Evolutionary conservation across 164 flowering plant genomes (phyloP), one percentile per base, ranked within the genome.

Genomic region (Akebia trifoliata): DNA sequence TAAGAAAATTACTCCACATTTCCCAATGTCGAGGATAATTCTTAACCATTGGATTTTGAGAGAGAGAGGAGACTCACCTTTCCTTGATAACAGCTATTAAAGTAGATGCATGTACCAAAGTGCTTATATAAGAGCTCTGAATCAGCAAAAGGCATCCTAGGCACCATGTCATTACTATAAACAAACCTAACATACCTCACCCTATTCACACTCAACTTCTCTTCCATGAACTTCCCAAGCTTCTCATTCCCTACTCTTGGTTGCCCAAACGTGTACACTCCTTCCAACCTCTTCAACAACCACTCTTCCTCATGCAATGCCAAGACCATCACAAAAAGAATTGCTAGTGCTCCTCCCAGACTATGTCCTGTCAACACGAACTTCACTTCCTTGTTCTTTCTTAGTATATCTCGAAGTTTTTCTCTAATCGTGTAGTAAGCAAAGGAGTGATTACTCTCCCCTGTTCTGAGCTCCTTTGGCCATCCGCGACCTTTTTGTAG

Each of bases 211-310:
- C 36, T 55, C 42, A 86, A 4, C 25, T 60, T 66, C 51, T 69
- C 62, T 64, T 76, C 61, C 88, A 91, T 80, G 60, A 36, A 84
- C 53, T 70, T 67, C 15, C 85, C 92, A 57, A 86, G 74, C 39
- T 72, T 21, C 40, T 56, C 49, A 65, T 87, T 76, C 22, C 97
- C 97, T 4, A 86, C 96, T 42, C 92, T 79, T 0, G 98, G 96
- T 63, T 91, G 95, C 50, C 96, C 96, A 69, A 74, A 86, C 2
- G 97, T 86, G 69, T 84, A 91, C 2, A 86, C 83, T 14, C 88
- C 92, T 14, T 77, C 84, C 63, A 91, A 42, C 42, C 73, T 76
- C 22, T 78, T 65, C 78, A 91, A 15, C 72, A 91, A 14, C 68
- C 14, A 32, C 2, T 26, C 52, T 69, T 91, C 95, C 28, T 68